Conservation (phyloP, 129 eudicot genomes). For the Escallonia herrerae region DNA sequence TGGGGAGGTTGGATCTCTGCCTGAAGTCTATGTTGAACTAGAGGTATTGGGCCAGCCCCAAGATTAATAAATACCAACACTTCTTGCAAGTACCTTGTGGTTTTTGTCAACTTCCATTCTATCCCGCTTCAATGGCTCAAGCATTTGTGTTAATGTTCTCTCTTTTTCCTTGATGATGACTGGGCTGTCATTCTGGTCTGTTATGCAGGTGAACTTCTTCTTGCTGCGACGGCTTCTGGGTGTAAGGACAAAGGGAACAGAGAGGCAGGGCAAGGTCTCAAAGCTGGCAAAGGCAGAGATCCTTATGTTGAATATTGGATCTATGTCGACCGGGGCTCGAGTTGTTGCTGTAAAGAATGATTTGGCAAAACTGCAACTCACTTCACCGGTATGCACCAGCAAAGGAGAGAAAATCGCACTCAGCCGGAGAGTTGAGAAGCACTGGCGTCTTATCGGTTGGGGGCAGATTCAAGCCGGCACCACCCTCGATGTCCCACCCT, state of each 20-base stretch:
- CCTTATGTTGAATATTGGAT: constrained; percentile 91
- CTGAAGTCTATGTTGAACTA: constrained; percentile 86
- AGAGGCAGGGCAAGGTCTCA: constrained; percentile 85
- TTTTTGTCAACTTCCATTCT: not conserved
- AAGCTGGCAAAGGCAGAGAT: constrained; percentile 79
- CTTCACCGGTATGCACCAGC: constrained; percentile 97
- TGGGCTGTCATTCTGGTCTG: not conserved
- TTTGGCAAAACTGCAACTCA: constrained; percentile 82
- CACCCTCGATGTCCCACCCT: constrained; percentile 88
- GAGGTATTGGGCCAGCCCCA: constrained; percentile 44
- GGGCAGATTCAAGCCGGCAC: constrained; percentile 95
- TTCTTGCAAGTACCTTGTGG: not conserved
- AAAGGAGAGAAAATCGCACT: constrained; percentile 92
- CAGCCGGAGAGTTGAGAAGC: constrained; percentile 91
- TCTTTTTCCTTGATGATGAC: not conserved
- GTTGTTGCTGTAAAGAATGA: constrained; percentile 88
- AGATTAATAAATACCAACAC: too few relatives aligned
- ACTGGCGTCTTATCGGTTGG: constrained; percentile 99
- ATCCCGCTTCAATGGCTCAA: too few relatives aligned
- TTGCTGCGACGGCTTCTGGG: constrained; percentile 82
- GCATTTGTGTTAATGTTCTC: not conserved
- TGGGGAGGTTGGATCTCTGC: constrained; percentile 97
- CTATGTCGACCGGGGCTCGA: constrained; percentile 97
- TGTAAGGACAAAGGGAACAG: constrained; percentile 91
- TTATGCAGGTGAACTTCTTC: constrained; percentile 79